A percentile compares a stretch with the other conserved stretches of the same genome.
Evolutionary conservation across 2,329 filamentous ascomycete species (phyloP).

Genomic region (Phoma sp.): DNA sequence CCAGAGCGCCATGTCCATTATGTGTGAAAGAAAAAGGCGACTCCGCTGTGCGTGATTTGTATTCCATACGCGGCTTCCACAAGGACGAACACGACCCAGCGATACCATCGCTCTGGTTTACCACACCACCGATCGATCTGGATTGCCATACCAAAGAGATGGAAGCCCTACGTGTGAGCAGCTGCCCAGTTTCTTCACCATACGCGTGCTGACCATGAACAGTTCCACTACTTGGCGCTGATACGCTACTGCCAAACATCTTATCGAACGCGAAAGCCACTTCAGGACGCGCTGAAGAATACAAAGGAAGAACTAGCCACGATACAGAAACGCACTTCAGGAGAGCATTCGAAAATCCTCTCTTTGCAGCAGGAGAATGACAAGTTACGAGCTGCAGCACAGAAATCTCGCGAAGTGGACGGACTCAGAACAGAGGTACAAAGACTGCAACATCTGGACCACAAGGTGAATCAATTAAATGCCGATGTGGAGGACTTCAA

Average conservation of each 20-base stretch:
- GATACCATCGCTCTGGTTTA: constrained; percentile 55
- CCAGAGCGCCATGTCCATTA: constrained; percentile 55
- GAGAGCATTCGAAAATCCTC: constrained; percentile 42
- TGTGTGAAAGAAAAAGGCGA: constrained; percentile 51
- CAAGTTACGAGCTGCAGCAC: constrained; percentile 18
- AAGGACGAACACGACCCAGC: constrained; percentile 52
- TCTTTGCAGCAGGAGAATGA: constrained; percentile 32
- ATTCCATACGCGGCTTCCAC: constrained; percentile 54
- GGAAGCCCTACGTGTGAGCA: constrained; percentile 53
- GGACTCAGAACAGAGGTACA: constrained; percentile 23
- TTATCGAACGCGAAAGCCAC: constrained; percentile 28
- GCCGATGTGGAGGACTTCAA: constrained; percentile 15
- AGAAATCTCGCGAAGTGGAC: constrained; percentile 11
- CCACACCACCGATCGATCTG: constrained; percentile 54
- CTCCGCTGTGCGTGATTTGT: constrained; percentile 48
- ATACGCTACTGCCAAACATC: constrained; percentile 37
- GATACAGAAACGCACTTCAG: constrained; percentile 45
- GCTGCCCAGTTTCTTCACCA: neutral
- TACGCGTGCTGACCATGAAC: constrained; percentile 17
- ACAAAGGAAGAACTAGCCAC: constrained; percentile 35
- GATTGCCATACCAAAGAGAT: constrained; percentile 46
- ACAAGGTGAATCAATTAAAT: constrained; percentile 24
- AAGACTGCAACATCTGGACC: constrained; percentile 27
- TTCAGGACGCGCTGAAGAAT: constrained; percentile 20
- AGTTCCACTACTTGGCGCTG: constrained; percentile 58